A percentile compares a stretch with the other conserved stretches of the same genome.
phyloP scores from a whole-genome alignment of 352 stramenopile genomes.

The Plasmopara viticola region DNA sequence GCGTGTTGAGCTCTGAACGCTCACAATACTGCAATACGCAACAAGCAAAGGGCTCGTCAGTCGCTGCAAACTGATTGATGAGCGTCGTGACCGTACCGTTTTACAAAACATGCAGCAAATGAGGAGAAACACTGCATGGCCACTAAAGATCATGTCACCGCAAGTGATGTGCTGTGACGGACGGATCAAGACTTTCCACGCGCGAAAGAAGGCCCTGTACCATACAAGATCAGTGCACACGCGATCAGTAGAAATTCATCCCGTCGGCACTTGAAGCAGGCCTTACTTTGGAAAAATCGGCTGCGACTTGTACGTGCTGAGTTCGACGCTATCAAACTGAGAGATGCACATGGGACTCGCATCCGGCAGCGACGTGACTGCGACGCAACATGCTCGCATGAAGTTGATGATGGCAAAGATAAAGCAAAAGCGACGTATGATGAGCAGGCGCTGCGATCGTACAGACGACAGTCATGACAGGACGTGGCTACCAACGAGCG shows the following conservation, averaged over 20 bases:
- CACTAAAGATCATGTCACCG: conserved; percentile 87
- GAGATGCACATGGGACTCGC: conserved; percentile 84
- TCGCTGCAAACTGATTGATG: not conserved
- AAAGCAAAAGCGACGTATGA: conserved; percentile 76
- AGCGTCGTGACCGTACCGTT: conserved; percentile 36
- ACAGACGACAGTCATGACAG: not conserved
- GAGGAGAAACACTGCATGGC: conserved; percentile 81
- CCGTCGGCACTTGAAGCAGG: not conserved
- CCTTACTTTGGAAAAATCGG: conserved; percentile 84
- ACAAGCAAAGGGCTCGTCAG: conserved; percentile 9
- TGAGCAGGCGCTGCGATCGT: conserved; percentile 55
- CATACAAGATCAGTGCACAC: too few relatives aligned
- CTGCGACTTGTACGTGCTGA: conserved; percentile 70
- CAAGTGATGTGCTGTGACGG: conserved; percentile 85
- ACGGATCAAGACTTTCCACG: conserved; percentile 76
- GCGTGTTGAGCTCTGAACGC: conserved; percentile 74
- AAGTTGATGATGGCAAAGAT: conserved; percentile 84
- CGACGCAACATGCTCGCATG: conserved; percentile 79
- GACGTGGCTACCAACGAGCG: not conserved
- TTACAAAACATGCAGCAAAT: conserved; percentile 76
- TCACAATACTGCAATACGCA: conserved; percentile 58
- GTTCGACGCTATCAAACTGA: conserved; percentile 58
- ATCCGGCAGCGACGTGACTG: conserved; percentile 79
- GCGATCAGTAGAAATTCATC: not conserved
- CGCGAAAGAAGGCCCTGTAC: conserved; percentile 66